Percentiles rank a stretch among this genome's conserved stretches.
Evolutionary conservation across 1,284 basidiomycete genomes (phyloP).

Genomic region (Sparassis latifolia): DNA sequence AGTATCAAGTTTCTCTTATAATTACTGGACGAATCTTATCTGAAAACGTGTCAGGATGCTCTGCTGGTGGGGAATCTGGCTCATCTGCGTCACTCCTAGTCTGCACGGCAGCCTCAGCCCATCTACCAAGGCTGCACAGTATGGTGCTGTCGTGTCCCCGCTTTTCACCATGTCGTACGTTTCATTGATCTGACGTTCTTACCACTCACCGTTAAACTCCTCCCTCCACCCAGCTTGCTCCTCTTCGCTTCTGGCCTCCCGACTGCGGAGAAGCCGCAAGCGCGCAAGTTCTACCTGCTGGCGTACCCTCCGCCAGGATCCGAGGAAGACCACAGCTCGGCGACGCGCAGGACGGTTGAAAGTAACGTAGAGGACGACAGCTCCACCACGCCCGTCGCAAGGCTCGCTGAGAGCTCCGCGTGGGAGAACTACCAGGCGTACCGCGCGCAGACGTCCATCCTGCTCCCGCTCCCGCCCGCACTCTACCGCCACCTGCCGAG

Average conservation of each 20-base stretch:
- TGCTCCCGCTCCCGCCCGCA: slow-evolving; percentile 58
- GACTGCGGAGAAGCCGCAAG: slow-evolving; percentile 66
- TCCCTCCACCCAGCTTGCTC: slow-evolving; percentile 37
- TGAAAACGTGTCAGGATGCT: slow-evolving; percentile 38
- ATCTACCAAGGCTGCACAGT: slow-evolving; percentile 46
- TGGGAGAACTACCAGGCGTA: slow-evolving; percentile 57
- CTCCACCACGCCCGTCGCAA: not conserved
- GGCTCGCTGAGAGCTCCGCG: slow-evolving; percentile 20
- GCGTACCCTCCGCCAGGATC: slow-evolving; percentile 34
- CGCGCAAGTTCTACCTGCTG: slow-evolving; percentile 53
- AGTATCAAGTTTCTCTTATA: slow-evolving; percentile 18
- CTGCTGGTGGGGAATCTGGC: slow-evolving; percentile 73
- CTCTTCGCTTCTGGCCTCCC: slow-evolving; percentile 69
- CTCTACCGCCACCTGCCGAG: slow-evolving; percentile 53
- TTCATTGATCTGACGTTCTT: not conserved
- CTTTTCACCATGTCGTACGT: slow-evolving; percentile 59
- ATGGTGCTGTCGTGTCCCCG: slow-evolving; percentile 55
- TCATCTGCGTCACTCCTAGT: slow-evolving; percentile 53
- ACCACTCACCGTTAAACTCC: not conserved
- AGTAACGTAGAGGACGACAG: slow-evolving; percentile 20
- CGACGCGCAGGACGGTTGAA: too few relatives aligned
- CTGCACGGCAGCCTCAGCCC: slow-evolving; percentile 37
- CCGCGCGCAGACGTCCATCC: slow-evolving; percentile 53
- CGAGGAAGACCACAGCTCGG: slow-evolving; percentile 18
- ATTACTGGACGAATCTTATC: not conserved